phyloP scores from a whole-genome alignment of 805 yeast species.

The Tetrapisispora arboricola region DNA sequence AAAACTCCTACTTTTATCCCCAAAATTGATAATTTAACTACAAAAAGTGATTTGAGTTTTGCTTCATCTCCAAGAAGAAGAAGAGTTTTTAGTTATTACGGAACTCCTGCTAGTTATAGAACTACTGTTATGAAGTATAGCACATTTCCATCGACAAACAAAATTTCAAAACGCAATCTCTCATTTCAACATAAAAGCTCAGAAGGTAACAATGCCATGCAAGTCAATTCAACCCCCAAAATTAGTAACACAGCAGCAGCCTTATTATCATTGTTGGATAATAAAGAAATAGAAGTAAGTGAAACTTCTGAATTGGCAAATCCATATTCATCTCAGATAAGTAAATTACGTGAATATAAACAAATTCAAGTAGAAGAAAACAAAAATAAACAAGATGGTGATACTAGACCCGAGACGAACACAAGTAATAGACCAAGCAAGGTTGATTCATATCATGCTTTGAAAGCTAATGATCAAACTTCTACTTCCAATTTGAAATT shows the following conservation, averaged over 20 bases:
- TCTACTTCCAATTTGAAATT: slow-evolving; percentile 4
- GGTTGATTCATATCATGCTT: neutral
- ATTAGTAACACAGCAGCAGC: slow-evolving; percentile 42
- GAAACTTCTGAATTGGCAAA: slow-evolving; percentile 27
- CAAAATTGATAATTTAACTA: slow-evolving; percentile 20
- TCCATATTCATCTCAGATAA: slow-evolving; percentile 31
- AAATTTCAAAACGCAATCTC: neutral
- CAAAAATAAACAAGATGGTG: neutral
- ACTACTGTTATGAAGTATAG: slow-evolving; percentile 26
- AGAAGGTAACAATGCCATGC: too few relatives aligned
- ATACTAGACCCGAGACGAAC: neutral
- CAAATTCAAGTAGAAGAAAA: slow-evolving; percentile 1
- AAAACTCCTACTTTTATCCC: slow-evolving; percentile 31
- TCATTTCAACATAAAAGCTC: neutral
- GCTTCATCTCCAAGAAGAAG: slow-evolving; percentile 19
- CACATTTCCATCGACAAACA: slow-evolving; percentile 6
- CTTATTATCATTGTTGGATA: slow-evolving; percentile 35
- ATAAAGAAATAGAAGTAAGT: slow-evolving; percentile 8
- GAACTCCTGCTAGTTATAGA: slow-evolving; percentile 32
- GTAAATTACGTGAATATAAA: neutral
- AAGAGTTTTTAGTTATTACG: slow-evolving; percentile 31
- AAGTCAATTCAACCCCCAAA: slow-evolving; percentile 6
- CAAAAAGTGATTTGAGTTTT: slow-evolving; percentile 12
- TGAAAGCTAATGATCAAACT: neutral
- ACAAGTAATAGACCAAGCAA: neutral